Evolutionary conservation across 495 filamentous ascomycete genomes (phyloP).

Genomic region (Penicillium canariense): DNA sequence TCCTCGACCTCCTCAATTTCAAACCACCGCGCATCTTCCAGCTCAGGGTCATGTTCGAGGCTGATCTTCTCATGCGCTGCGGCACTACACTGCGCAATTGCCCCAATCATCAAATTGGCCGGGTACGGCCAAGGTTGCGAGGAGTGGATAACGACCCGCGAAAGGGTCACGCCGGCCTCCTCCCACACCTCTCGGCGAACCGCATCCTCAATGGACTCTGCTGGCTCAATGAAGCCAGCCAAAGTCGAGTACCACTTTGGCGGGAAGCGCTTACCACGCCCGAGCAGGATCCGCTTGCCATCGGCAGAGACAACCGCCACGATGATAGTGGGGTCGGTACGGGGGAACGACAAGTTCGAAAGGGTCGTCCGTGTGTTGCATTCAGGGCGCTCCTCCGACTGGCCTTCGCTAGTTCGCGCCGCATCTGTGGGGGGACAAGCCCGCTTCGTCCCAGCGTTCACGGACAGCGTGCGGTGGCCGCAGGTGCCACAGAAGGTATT

Average conservation of each 20-base stretch:
- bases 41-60: conserved; percentile 83
- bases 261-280: conserved; percentile 81
- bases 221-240: conserved; percentile 93
- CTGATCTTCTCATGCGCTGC: conserved; percentile 76
- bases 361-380: conserved; percentile 67
- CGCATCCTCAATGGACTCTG: conserved; percentile 91
- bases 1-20: conserved; percentile 56
- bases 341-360: conserved; percentile 86
- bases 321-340: conserved; percentile 94
- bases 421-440: conserved; percentile 81
- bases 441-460: conserved; percentile 89
- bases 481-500: conserved; percentile 91
- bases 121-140: conserved; percentile 92
- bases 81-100: conserved; percentile 76
- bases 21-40: conserved; percentile 89
- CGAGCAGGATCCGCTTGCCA: conserved; percentile 73
- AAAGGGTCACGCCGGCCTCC: conserved; percentile 80
- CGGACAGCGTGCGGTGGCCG: conserved; percentile 77
- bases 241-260: conserved; percentile 83
- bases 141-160: conserved; percentile 85
- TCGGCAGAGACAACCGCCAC: conserved; percentile 82
- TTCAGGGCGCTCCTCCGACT: conserved; percentile 51
- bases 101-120: conserved; percentile 91
- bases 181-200: conserved; percentile 96
- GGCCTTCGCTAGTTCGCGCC: conserved; percentile 31